Evolutionary conservation across 1,284 basidiomycete species (phyloP).

Genomic region (Stygiomarasmius scandens): DNA sequence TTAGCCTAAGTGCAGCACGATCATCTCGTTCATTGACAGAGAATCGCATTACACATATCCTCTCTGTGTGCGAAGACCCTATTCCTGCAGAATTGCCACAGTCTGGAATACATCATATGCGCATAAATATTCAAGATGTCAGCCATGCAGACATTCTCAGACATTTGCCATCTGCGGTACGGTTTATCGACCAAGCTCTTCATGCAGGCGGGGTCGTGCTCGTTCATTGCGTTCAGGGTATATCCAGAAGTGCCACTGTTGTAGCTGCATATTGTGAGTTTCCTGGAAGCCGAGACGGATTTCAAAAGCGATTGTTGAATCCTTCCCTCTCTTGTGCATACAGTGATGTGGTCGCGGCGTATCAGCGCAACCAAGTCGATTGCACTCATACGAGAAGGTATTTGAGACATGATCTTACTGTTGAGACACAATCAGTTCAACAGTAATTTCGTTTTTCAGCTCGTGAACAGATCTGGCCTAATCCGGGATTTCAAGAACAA

Average conservation of each 20-base stretch:
- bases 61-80: constrained; percentile 72
- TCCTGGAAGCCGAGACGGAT: no score
- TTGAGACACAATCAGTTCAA: no score
- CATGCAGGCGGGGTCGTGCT: constrained; percentile 70
- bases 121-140: constrained; percentile 77
- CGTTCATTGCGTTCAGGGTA: constrained; percentile 83
- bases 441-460: constrained; percentile 39
- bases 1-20: constrained; percentile 69
- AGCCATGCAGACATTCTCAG: constrained; percentile 84
- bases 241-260: constrained; percentile 81
- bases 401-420: no score
- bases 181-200: constrained; percentile 79
- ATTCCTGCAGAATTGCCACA: constrained; percentile 76
- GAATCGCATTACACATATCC: constrained; percentile 74
- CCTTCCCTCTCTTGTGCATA: constrained; percentile 15
- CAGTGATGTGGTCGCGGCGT: constrained; percentile 75
- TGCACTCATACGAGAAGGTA: constrained; percentile 63
- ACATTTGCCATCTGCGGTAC: constrained; percentile 74
- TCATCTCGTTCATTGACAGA: constrained; percentile 76
- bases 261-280: constrained; percentile 79
- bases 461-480: constrained; percentile 79
- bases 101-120: constrained; percentile 70
- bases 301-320: no score
- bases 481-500: constrained; percentile 77
- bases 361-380: constrained; percentile 63